A percentile compares a stretch with the other conserved stretches of the same genome.
Conservation (phyloP, 371 early-diverging fungal species). For the Syncephalis plumigaleata region DNA sequence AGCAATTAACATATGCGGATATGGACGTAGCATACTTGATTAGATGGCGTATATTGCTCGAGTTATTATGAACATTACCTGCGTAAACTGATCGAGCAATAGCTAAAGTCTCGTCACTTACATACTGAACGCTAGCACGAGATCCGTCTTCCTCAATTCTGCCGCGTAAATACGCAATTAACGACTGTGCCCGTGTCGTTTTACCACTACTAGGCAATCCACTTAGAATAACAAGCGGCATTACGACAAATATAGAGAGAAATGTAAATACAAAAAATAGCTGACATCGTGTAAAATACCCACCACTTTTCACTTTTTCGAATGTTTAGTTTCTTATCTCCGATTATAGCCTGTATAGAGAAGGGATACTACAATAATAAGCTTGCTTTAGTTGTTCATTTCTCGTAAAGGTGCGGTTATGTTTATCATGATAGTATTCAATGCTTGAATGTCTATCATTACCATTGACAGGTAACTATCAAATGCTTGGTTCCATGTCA, state of each 20-base stretch:
- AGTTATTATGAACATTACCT: slow-evolving; percentile 14
- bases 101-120: slow-evolving; percentile 49
- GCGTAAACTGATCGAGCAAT: slow-evolving; percentile 41
- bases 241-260: slow-evolving; percentile 10
- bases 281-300: too few relatives aligned
- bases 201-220: slow-evolving; percentile 89
- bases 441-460: too few relatives aligned
- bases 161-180: slow-evolving; percentile 38
- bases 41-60: not conserved
- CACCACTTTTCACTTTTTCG: too few relatives aligned
- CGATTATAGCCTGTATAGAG: too few relatives aligned
- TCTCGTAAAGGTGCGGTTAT: too few relatives aligned
- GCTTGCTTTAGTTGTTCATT: too few relatives aligned
- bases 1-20: not conserved
- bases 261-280: too few relatives aligned
- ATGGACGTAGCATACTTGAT: not conserved
- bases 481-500: too few relatives aligned
- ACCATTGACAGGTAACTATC: too few relatives aligned
- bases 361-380: too few relatives aligned
- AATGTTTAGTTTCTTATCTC: too few relatives aligned
- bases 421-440: too few relatives aligned
- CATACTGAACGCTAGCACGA: slow-evolving; percentile 33
- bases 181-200: slow-evolving; percentile 56
- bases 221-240: slow-evolving; percentile 82
- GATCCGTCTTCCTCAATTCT: slow-evolving; percentile 26